A percentile compares a stretch with the other conserved stretches of the same genome.
Conservation (phyloP, 768 basidiomycete genomes). For the Phanerochaete carnosa region DNA sequence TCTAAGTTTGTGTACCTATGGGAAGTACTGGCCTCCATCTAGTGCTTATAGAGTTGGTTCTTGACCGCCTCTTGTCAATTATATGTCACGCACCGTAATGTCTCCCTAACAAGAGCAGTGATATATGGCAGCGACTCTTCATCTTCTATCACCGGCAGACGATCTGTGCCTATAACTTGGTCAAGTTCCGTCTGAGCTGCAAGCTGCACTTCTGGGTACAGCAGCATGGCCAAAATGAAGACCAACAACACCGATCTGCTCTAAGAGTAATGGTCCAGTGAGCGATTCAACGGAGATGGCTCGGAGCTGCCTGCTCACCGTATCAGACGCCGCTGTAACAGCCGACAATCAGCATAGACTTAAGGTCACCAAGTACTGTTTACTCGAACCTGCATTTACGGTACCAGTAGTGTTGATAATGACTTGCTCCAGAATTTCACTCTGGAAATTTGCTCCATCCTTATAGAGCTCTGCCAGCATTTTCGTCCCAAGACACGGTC, state of each 20-base stretch:
- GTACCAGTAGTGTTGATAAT: neutral
- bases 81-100: neutral
- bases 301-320: neutral
- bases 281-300: too few species aligned
- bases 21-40: neutral
- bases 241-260: slow-evolving; percentile 3
- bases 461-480: neutral
- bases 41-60: neutral
- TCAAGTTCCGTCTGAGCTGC: slow-evolving; percentile 17
- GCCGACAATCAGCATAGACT: neutral
- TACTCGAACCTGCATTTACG: neutral
- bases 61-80: neutral
- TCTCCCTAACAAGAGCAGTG: slow-evolving; percentile 19
- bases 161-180: slow-evolving; percentile 19
- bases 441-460: neutral
- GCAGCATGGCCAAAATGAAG: slow-evolving; percentile 22
- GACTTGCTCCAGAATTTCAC: neutral
- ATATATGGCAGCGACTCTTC: slow-evolving; percentile 11
- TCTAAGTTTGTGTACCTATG: neutral
- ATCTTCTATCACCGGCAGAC: slow-evolving; percentile 24
- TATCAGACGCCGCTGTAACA: neutral
- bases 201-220: slow-evolving; percentile 15
- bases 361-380: too few species aligned
- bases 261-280: neutral
- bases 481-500: neutral